Base-by-base conservation (phyloP, 176 grass and related monocot genomes). In the Chloris gayana region DNA sequence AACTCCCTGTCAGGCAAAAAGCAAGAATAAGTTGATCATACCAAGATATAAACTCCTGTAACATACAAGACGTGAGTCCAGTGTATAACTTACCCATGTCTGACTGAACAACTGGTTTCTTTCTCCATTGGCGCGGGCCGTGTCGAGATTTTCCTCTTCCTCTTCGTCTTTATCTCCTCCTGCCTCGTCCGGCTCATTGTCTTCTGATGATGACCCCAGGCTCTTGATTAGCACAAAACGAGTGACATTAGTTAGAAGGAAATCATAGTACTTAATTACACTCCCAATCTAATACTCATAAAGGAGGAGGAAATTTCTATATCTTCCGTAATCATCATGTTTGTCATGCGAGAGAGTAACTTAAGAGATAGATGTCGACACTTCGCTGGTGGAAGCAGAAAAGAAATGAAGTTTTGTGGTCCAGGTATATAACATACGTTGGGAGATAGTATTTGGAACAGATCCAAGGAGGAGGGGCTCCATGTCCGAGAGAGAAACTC, bases 401-500 rank as follows among this genome's bases (percentile, higher is more conserved):
- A 41, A 32, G 1, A 69, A 51, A n/a, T 64, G 74, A 65, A 49
- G 42, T 15, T 38, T 15, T 38, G 77, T 77, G 82, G 80, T 90
- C 61, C 88, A 45, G 77, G 37, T 14, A 37, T 4, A 83, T 72
- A 72, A 75, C 95, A 85, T 94, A 99, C 96, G 75, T 86, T 91
- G 27, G 93, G 75, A 32, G 93, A 89, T 33, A 99, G 90, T 84
- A 95, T 87, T 70, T 89, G 92, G 84, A 95, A 99, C 79, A 99
- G 88, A 83, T 95, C 87, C 59, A 88, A 91, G 54, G 96, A 99
- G 73, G 90, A 88, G 18, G 92, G 88, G 88, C 91, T 99, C 92
- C 96, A 95, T 66, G 90, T 93, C 74, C 96, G 91, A 69, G 92
- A 99, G 57, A 99, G 92, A 45, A 91, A 95, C 79, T 95, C 86